These are phyloP conservation scores for Eleusine coracana DNA, from an alignment of 176 grass and related monocot species.

Conservation along the genomic window DNA sequence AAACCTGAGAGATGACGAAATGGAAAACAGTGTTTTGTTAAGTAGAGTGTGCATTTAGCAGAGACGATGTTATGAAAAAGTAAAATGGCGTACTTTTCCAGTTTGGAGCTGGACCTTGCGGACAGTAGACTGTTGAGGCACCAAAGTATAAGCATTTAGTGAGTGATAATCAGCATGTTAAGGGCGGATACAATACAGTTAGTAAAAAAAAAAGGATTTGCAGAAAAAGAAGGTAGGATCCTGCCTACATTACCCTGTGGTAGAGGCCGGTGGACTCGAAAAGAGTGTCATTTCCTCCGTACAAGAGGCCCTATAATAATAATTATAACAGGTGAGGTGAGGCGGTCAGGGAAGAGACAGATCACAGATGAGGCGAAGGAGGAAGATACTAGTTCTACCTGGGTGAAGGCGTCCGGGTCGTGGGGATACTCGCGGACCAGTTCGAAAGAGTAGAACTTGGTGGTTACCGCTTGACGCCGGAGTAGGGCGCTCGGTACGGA, in stretches of 20 bases:
- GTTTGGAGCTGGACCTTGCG: slow-evolving; percentile 58
- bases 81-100: slow-evolving; percentile 31
- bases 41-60: not conserved
- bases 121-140: slow-evolving; percentile 69
- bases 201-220: not conserved
- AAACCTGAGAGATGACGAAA: slow-evolving; percentile 49
- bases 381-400: slow-evolving; percentile 32
- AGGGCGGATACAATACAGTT: not conserved
- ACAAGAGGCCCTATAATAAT: slow-evolving; percentile 62
- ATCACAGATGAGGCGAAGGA: not conserved
- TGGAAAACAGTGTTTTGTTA: not conserved
- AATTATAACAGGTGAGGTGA: not conserved
- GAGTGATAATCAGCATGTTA: not conserved
- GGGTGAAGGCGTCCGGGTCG: slow-evolving; percentile 83
- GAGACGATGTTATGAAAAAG: not conserved
- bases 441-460: slow-evolving; percentile 74
- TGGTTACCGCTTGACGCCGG: not conserved
- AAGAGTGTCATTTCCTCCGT: slow-evolving; percentile 81
- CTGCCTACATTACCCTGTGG: slow-evolving; percentile 47
- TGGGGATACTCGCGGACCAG: slow-evolving; percentile 82
- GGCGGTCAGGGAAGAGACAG: too few species aligned
- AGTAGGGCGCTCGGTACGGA: not conserved
- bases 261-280: slow-evolving; percentile 93
- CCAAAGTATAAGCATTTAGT: slow-evolving; percentile 9
- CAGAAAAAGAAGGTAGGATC: not conserved